A percentile compares a stretch with the other conserved stretches of the same genome.
Conservation (phyloP, 805 yeast genomes). For the Ogataea parapolymorpha region DNA sequence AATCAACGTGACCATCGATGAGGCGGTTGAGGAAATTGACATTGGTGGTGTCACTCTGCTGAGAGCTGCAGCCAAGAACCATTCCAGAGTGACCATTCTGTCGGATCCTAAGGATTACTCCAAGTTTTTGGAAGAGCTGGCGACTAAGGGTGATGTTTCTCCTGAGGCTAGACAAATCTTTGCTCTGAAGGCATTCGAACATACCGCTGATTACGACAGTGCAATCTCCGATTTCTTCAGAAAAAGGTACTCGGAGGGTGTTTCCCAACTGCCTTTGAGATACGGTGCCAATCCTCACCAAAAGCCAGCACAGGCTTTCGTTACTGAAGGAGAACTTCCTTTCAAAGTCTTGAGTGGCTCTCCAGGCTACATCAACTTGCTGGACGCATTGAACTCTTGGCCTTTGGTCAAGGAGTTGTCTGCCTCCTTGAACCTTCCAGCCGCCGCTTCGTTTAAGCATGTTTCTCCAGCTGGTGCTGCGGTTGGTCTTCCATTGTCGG, state of each 20-base stretch:
- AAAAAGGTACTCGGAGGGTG: conserved; percentile 90
- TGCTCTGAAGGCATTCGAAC: conserved; percentile 97
- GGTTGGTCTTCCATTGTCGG: conserved; percentile 90
- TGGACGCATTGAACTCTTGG: conserved; percentile 98
- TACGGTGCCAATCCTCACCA: conserved; percentile 99
- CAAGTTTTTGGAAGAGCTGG: conserved; percentile 76
- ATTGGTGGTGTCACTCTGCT: conserved; percentile 97
- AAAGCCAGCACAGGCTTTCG: conserved; percentile 97
- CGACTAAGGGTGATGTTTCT: conserved; percentile 61
- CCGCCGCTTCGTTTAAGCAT: conserved; percentile 98
- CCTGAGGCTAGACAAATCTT: conserved; percentile 71
- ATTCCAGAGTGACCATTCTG: conserved; percentile 89
- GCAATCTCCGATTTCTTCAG: conserved; percentile 96
- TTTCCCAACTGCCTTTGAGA: conserved; percentile 87
- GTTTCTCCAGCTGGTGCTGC: conserved; percentile 99
- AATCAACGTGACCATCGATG: conserved; percentile 91
- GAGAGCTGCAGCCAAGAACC: conserved; percentile 99
- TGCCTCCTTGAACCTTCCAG: conserved; percentile 91
- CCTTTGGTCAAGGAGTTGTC: conserved; percentile 96
- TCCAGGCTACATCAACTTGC: conserved; percentile 95
- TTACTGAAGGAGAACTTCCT: conserved; percentile 82
- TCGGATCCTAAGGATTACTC: conserved; percentile 95
- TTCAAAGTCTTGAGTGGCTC: conserved; percentile 92
- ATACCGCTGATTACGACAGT: conserved; percentile 95
- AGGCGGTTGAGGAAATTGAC: conserved; percentile 98